A percentile compares a stretch with the other conserved stretches of the same genome.
These are phyloP conservation scores for Uronychia setigera DNA, from an alignment of 73 alveolate genomes.

Conservation along the genomic window DNA sequence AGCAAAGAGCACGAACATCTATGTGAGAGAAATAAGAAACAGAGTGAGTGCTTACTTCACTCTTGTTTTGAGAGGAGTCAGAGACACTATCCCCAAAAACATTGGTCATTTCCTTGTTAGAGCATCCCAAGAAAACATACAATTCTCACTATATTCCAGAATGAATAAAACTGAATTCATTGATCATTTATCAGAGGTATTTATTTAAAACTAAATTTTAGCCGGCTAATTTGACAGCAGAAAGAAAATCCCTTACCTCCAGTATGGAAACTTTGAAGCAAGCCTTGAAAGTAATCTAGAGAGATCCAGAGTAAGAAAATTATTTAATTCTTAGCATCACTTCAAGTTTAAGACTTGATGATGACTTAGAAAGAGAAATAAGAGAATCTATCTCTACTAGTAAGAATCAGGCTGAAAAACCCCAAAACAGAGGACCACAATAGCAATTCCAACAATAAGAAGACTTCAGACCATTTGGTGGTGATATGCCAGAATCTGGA, in stretches of 20 bases:
- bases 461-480: too few relatives aligned
- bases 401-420: too few relatives aligned
- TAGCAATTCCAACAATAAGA: too few relatives aligned
- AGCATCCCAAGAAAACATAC: slow-evolving; percentile 75
- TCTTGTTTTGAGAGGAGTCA: slow-evolving; percentile 86
- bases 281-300: slow-evolving; percentile 59
- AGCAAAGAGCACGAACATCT: slow-evolving; percentile 45
- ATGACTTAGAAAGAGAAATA: slow-evolving; percentile 23
- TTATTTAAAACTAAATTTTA: slow-evolving; percentile 33
- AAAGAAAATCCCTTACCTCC: slow-evolving; percentile 54
- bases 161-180: slow-evolving; percentile 57
- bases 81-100: slow-evolving; percentile 96
- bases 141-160: slow-evolving; percentile 53
- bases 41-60: slow-evolving; percentile 91
- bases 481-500: too few relatives aligned
- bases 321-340: slow-evolving; percentile 22
- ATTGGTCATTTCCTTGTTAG: slow-evolving; percentile 97
- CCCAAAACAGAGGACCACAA: too few relatives aligned
- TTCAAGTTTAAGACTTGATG: slow-evolving; percentile 12
- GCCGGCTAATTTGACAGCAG: slow-evolving; percentile 64
- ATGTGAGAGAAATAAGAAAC: slow-evolving; percentile 87
- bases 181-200: slow-evolving; percentile 43
- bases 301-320: slow-evolving; percentile 65
- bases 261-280: slow-evolving; percentile 57
- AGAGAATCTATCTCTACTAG: too few relatives aligned